These are phyloP conservation scores for Purshia tridentata DNA, from an alignment of 306 rosid species.

Conservation along the genomic window DNA sequence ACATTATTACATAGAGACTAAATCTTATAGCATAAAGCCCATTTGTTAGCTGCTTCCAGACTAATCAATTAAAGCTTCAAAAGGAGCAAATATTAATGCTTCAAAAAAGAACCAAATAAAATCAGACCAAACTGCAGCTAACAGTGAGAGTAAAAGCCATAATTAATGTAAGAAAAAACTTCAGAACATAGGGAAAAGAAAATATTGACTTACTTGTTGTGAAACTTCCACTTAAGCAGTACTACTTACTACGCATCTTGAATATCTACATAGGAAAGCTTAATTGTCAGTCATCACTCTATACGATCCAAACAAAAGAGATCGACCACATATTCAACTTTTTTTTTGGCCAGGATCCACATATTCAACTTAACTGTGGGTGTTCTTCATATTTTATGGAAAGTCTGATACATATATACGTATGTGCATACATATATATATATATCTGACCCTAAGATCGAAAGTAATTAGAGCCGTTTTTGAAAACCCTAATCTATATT, in stretches of 20 bases:
- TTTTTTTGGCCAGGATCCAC: no score
- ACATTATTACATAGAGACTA: neutral
- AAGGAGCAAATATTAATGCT: no score
- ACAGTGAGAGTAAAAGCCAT: neutral
- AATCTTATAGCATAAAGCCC: neutral
- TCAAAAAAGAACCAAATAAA: neutral
- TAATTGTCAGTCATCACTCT: neutral
- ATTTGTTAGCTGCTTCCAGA: neutral
- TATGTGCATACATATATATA: neutral
- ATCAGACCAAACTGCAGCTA: neutral
- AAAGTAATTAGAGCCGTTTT: neutral
- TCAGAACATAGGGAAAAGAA: neutral
- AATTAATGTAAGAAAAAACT: neutral
- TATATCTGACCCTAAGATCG: neutral
- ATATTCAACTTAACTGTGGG: conserved; percentile 3
- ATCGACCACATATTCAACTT: neutral
- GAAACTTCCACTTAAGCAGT: conserved; percentile 7
- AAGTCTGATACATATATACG: neutral
- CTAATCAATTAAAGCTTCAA: neutral
- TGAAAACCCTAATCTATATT: conserved; percentile 31
- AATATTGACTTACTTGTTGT: neutral
- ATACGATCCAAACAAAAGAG: neutral
- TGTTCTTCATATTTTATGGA: conserved; percentile 2
- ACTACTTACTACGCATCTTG: no score
- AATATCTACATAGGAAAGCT: no score